Evolutionary conservation across 2,329 filamentous ascomycete genomes (phyloP), one percentile per base, ranked within the genome.

Genomic region (Fusarium goolgardi): DNA sequence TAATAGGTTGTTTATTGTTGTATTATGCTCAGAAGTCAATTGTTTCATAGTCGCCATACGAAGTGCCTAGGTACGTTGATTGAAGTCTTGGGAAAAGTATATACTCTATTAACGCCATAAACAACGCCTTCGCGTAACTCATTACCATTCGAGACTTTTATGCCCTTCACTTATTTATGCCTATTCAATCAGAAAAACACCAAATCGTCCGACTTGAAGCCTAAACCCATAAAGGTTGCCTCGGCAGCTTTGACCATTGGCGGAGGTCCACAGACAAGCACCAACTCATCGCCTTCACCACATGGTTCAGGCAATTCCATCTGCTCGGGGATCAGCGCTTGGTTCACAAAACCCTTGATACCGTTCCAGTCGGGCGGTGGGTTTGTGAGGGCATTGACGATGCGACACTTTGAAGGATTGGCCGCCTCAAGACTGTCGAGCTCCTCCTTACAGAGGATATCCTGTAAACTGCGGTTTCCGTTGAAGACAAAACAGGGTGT

Each of bases 381-480:
- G 52, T 88, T 81, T 2, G 88, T 91, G 29, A 97, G 83, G 0
- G 90, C 90, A 76, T 96, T 87, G 8, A 93, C 71, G 15, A 97
- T 75, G 58, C 83, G 85, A 67, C 88, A 93, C 70, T 84, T 85
- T 6, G 85, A 81, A 21, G 78, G 76, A 54, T 90, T 87, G 1
- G 79, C 80, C 4, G 71, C 77, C 0, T 84, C 84, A 72, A 94
- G 83, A 15, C 61, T 75, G 73, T 96, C 93, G 5, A 97, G 82
- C 59, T 96, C 91, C 2, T 83, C 79, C 63, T 85, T 87, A 74
- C 91, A 94, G 0, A 97, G 82, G n/a, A 97, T 96, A 75, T 97
- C 94, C 66, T 91, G 89, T 54, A 92, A 86, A 9, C 83, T 75
- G 15, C 92, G 82, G 72, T 97, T 97, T 0, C 93, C 93, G 73